Conservation (phyloP, 1,139 yeast species). For the Candida sanyaensis region DNA sequence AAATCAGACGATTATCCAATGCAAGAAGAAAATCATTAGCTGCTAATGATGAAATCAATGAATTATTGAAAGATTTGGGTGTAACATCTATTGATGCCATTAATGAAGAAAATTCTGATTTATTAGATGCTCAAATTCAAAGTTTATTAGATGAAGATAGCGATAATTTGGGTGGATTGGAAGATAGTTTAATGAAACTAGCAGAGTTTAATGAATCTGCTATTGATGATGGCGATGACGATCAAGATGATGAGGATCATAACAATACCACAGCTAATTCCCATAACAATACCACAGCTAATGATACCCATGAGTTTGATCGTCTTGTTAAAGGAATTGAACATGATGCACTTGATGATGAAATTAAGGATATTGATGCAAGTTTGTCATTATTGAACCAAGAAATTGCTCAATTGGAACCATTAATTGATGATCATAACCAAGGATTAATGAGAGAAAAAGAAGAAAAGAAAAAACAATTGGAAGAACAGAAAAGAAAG, state of each 20-base stretch:
- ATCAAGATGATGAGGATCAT: conserved; percentile 23
- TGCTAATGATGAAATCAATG: conserved; percentile 43
- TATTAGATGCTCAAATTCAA: conserved; percentile 38
- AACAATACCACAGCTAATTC: too few species aligned
- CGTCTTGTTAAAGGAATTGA: conserved; percentile 21
- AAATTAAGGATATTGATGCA: conserved; percentile 22
- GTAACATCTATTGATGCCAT: conserved; percentile 38
- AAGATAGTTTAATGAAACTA: conserved; percentile 21
- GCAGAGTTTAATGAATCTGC: conserved; percentile 30
- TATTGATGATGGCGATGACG: conserved; percentile 41
- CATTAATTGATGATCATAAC: conserved; percentile 39
- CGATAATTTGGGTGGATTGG: conserved; percentile 19
- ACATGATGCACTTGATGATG: conserved; percentile 17
- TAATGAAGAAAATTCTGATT: conserved; percentile 35
- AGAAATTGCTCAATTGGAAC: conserved; percentile 43
- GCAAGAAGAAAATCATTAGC: conserved; percentile 45
- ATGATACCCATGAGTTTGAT: conserved; percentile 13
- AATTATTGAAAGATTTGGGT: conserved; percentile 40
- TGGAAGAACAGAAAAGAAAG: conserved; percentile 25
- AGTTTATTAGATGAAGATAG: conserved; percentile 31
- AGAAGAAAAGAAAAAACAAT: conserved; percentile 21
- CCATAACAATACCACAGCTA: background rate
- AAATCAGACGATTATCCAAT: conserved; percentile 33
- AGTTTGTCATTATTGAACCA: conserved; percentile 37
- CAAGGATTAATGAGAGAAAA: conserved; percentile 28